phyloP scores from a whole-genome alignment of 441 rosid species.

The Bocquillonia castaneifolia region DNA sequence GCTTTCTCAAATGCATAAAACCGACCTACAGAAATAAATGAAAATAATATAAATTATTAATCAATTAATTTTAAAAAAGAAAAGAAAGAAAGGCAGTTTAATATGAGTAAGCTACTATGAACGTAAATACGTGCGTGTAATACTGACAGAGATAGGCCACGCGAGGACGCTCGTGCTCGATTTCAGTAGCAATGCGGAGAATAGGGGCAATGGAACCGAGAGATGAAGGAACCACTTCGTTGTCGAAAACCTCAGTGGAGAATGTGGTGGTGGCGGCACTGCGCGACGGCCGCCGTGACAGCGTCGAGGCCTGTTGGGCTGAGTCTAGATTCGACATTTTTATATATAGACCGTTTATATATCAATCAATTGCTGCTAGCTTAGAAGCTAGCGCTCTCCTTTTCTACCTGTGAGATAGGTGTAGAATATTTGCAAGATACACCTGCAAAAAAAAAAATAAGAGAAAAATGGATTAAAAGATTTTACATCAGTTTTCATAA shows the following conservation, averaged over 20 bases:
- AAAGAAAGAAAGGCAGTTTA: not conserved
- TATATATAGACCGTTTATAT: not conserved
- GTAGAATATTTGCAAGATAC: not conserved
- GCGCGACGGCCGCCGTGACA: slow-evolving; percentile 81
- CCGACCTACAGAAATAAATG: slow-evolving; percentile 41
- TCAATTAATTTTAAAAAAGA: slow-evolving; percentile 12
- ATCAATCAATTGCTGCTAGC: slow-evolving; percentile 11
- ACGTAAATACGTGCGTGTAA: too few relatives aligned
- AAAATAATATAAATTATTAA: not conserved
- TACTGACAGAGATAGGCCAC: slow-evolving; percentile 84
- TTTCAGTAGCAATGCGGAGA: slow-evolving; percentile 86
- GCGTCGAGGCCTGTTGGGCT: slow-evolving; percentile 38
- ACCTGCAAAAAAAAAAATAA: not conserved
- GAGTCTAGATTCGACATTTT: slow-evolving; percentile 33
- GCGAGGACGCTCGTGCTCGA: slow-evolving; percentile 90
- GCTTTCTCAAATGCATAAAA: slow-evolving; percentile 84
- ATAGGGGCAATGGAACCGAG: slow-evolving; percentile 79
- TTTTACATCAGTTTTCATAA: too few relatives aligned
- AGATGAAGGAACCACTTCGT: slow-evolving; percentile 86
- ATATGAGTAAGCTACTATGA: too few relatives aligned
- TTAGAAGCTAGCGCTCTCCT: not conserved
- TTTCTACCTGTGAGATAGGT: slow-evolving; percentile 21
- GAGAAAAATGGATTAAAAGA: too few relatives aligned
- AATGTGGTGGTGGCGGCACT: slow-evolving; percentile 80
- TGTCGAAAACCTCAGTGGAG: slow-evolving; percentile 91